phyloP scores from a whole-genome alignment of 306 rosid genomes.

The Oxytropis ochrocephala region DNA sequence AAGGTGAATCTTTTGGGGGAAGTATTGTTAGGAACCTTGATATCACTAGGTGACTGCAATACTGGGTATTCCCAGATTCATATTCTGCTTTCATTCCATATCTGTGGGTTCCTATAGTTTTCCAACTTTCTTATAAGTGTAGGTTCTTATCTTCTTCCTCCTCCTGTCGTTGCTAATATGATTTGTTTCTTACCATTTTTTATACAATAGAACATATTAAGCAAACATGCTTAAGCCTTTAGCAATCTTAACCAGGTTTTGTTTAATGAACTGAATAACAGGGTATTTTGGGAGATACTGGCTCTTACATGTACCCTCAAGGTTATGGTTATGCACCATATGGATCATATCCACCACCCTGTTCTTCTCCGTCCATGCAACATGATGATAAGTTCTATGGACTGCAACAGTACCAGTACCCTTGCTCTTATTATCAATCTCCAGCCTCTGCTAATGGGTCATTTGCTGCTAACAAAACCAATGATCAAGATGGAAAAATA shows the following conservation, averaged over 20 bases:
- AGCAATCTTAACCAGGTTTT: not conserved
- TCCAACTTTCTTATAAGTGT: not conserved
- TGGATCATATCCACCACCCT: constrained; percentile 29
- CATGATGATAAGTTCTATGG: constrained; percentile 34
- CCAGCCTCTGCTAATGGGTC: constrained; percentile 19
- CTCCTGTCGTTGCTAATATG: not conserved
- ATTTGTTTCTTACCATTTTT: not conserved
- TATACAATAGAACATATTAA: not conserved
- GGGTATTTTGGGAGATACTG: not conserved
- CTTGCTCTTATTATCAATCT: constrained; percentile 31
- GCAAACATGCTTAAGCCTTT: not conserved
- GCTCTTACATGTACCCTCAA: constrained; percentile 28
- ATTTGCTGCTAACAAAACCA: constrained; percentile 22
- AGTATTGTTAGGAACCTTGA: too few relatives aligned
- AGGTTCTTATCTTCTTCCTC: not conserved
- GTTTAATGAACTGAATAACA: not conserved
- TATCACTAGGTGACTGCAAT: too few relatives aligned
- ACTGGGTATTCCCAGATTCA: too few relatives aligned
- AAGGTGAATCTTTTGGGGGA: too few relatives aligned
- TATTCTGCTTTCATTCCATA: too few relatives aligned
- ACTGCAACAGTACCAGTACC: constrained; percentile 44
- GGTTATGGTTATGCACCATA: constrained; percentile 40
- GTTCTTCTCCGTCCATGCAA: constrained; percentile 28
- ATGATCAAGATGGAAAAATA: constrained; percentile 22
- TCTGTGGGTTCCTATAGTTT: not conserved